Base-by-base conservation (phyloP, 2,329 filamentous ascomycete species). In the Ascocoryne sarcoides region DNA sequence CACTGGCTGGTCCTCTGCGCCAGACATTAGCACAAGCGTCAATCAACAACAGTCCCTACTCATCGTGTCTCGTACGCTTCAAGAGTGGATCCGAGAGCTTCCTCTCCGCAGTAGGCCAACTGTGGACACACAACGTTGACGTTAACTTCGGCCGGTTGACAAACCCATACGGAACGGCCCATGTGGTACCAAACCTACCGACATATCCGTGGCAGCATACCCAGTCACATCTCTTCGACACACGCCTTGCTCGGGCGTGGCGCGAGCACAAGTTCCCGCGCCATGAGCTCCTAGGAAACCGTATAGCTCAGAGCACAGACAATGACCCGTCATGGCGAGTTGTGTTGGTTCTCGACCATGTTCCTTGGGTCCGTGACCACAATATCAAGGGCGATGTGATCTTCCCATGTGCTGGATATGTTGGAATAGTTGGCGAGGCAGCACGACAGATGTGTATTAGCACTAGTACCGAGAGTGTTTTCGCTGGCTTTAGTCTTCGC, bases 351-450 rank as follows among this genome's bases (percentile, higher is more conserved):
- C 18, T 52, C 2, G 44, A 48, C 2, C 68, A 74, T 49, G 68
- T 69, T 36, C 68, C 69, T 1, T 75, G 71, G 71, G 60, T 75
- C 8, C 54, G 60, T 26, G 68, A 74, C 41, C 71, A 75, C 39
- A 63, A 67, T 16, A 61, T 75, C 5, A 66, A 71, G 42, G 68
- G 66, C 45, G 65, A 66, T 2, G 64, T 67, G 23, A 58, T 75
- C 12, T 74, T 71, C 35, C 71, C 71, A 2, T 31, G 23, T n/a
- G 38, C 46, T 4, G 48, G 31, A 12, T 49, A 45, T 36, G 14
- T 49, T 34, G 40, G 29, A 4, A 47, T 49, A 32, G 48, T 37
- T 32, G 46, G 39, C 16, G 43, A 48, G 39, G 48, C 44, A 15
- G 18, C 43, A 5, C 19, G 26, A 12, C 46, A 51, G 28, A 14